Evolutionary conservation across 2,329 filamentous ascomycete genomes (phyloP).

Genomic region (Thelonectria olida): DNA sequence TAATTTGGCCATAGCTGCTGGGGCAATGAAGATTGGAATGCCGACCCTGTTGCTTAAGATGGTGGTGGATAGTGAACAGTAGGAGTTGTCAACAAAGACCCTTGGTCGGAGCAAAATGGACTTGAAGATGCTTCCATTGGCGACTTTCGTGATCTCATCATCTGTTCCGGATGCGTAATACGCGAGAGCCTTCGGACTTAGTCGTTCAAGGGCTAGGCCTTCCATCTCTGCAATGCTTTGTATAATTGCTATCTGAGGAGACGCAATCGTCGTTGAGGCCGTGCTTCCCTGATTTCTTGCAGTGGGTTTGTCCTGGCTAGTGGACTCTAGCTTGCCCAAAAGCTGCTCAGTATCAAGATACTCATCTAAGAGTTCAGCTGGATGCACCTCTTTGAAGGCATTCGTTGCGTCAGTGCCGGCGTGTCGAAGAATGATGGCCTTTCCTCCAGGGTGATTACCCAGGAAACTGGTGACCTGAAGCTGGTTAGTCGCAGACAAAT

Average conservation of each 20-base stretch:
- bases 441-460: conserved; percentile 16
- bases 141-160: conserved; percentile 77
- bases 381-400: conserved; percentile 20
- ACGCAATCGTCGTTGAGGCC: not conserved
- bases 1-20: conserved; percentile 68
- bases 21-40: conserved; percentile 68
- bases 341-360: conserved; percentile 11
- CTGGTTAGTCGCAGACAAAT: not conserved
- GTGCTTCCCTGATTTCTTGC: not conserved
- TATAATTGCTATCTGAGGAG: conserved; percentile 6
- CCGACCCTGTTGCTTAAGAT: conserved; percentile 62
- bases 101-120: conserved; percentile 82
- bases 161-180: conserved; percentile 89
- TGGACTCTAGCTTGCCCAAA: not conserved
- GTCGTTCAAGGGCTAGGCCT: conserved; percentile 1
- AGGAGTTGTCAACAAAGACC: conserved; percentile 81
- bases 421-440: conserved; percentile 18
- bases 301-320: not conserved
- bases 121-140: conserved; percentile 78
- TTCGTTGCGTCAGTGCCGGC: conserved; percentile 22
- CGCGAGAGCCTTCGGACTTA: conserved; percentile 43
- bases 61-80: conserved; percentile 75
- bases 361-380: conserved; percentile 16
- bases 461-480: conserved; percentile 15
- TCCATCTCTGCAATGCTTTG: conserved; percentile 22